These are phyloP conservation scores for Cyanodermella asteris DNA, from an alignment of 2,329 filamentous ascomycete genomes.

Conservation along the genomic window DNA sequence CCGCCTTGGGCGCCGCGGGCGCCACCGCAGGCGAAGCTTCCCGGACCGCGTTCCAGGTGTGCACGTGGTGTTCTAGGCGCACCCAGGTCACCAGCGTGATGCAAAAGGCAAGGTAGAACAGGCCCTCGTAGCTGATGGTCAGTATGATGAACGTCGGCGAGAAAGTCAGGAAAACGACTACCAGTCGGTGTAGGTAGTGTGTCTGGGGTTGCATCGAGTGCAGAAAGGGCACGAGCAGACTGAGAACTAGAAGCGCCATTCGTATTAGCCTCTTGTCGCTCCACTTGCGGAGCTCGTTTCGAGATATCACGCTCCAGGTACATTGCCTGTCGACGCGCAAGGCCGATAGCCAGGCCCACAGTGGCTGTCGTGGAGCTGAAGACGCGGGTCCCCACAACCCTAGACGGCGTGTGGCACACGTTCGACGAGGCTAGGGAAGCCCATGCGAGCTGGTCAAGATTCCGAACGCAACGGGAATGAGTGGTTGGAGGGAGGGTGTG, in stretches of 20 bases:
- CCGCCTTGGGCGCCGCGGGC: slow-evolving; percentile 10
- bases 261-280: too few species aligned
- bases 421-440: too few species aligned
- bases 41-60: slow-evolving; percentile 21
- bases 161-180: slow-evolving; percentile 79
- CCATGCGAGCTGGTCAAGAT: too few species aligned
- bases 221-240: slow-evolving; percentile 58
- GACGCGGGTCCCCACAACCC: too few species aligned
- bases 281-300: too few species aligned
- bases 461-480: too few species aligned
- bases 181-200: slow-evolving; percentile 74
- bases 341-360: too few species aligned
- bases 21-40: slow-evolving; percentile 3
- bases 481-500: too few species aligned
- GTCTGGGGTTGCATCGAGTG: slow-evolving; percentile 60
- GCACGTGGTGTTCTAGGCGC: slow-evolving; percentile 63
- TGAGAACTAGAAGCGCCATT: slow-evolving; percentile 36
- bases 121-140: slow-evolving; percentile 87
- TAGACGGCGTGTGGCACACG: too few species aligned
- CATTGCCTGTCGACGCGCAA: too few species aligned
- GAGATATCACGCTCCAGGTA: too few species aligned
- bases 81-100: slow-evolving; percentile 72
- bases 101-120: slow-evolving; percentile 87
- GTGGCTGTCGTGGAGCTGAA: too few species aligned
- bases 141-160: slow-evolving; percentile 87